Percentiles rank a stretch among this genome's conserved stretches.
These are phyloP conservation scores for Agaricus subrufescens DNA, from an alignment of 768 basidiomycete species.

Conservation along the genomic window DNA sequence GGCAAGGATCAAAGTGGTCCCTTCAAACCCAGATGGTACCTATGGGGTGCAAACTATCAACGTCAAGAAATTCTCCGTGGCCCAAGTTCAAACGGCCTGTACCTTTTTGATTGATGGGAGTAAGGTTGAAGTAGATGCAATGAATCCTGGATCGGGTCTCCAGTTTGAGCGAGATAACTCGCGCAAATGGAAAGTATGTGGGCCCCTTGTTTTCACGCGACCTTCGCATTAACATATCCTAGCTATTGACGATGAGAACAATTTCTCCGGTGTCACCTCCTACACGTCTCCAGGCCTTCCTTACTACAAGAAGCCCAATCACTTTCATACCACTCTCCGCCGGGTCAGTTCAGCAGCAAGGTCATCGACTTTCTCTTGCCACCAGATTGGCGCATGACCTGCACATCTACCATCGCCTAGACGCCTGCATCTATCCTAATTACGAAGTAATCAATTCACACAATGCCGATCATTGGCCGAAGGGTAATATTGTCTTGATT, in stretches of 20 bases:
- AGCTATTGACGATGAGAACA: conserved; percentile 1
- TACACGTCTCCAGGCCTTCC: conserved; percentile 63
- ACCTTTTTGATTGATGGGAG: background rate
- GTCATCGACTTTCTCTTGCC: conserved; percentile 43
- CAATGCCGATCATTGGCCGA: conserved; percentile 18
- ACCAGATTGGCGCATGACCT: conserved; percentile 66
- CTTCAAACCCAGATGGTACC: background rate
- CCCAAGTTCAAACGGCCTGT: background rate
- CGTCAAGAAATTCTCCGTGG: conserved; percentile 12
- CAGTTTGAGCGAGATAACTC: background rate
- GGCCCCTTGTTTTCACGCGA: background rate
- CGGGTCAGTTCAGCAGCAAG: conserved; percentile 17
- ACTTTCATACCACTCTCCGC: conserved; percentile 43
- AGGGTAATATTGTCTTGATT: conserved; percentile 58
- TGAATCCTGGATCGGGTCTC: background rate
- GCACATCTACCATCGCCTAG: conserved; percentile 63
- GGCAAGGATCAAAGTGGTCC: conserved; percentile 29
- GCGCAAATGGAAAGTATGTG: conserved; percentile 8
- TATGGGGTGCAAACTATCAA: conserved; percentile 9
- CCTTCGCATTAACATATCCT: background rate
- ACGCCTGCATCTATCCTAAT: conserved; percentile 53
- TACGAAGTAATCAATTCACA: conserved; percentile 26
- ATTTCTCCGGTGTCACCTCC: conserved; percentile 23
- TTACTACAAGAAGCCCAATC: conserved; percentile 50
- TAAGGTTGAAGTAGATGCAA: background rate